A percentile compares a stretch with the other conserved stretches of the same genome.
These are phyloP conservation scores for Closterium sp. DNA, from an alignment of 139 green algal genomes.

Conservation along the genomic window DNA sequence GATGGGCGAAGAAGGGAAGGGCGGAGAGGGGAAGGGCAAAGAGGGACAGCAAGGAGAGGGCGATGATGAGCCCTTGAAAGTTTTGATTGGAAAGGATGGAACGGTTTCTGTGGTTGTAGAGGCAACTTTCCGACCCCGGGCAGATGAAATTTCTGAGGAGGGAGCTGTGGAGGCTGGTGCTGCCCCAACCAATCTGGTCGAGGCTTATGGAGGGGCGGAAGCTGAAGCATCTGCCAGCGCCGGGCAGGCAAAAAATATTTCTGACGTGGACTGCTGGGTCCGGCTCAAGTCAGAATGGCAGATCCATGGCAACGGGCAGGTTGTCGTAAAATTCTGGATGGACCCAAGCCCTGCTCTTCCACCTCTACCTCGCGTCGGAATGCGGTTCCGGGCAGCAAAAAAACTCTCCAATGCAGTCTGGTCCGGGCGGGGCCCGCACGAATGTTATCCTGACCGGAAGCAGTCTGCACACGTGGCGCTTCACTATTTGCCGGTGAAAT, in stretches of 20 bases:
- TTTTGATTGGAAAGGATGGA: not conserved
- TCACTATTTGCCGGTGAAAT: slow-evolving; percentile 16
- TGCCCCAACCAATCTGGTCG: slow-evolving; percentile 1
- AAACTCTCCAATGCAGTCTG: slow-evolving; percentile 57
- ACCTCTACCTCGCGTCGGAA: slow-evolving; percentile 45
- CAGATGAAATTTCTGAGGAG: not conserved
- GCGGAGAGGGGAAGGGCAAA: not conserved
- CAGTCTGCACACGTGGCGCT: slow-evolving; percentile 37
- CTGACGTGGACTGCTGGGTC: not conserved
- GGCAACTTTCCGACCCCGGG: not conserved
- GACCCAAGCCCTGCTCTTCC: slow-evolving; percentile 6
- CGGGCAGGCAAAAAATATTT: not conserved
- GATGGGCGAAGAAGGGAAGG: not conserved
- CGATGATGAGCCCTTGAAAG: not conserved
- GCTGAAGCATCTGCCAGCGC: not conserved
- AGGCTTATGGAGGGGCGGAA: not conserved
- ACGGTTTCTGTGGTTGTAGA: not conserved
- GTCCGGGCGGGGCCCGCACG: slow-evolving; percentile 82
- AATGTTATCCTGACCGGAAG: slow-evolving; percentile 90
- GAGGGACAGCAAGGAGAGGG: not conserved
- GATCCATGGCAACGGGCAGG: slow-evolving; percentile 16
- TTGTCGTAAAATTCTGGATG: not conserved
- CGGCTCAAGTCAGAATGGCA: not conserved
- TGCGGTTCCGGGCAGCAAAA: slow-evolving; percentile 16
- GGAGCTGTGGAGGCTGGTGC: not conserved